A percentile compares a stretch with the other conserved stretches of the same genome.
Evolutionary conservation across 176 grass and related monocot genomes (phyloP).

Genomic region (Oryza brachyantha): DNA sequence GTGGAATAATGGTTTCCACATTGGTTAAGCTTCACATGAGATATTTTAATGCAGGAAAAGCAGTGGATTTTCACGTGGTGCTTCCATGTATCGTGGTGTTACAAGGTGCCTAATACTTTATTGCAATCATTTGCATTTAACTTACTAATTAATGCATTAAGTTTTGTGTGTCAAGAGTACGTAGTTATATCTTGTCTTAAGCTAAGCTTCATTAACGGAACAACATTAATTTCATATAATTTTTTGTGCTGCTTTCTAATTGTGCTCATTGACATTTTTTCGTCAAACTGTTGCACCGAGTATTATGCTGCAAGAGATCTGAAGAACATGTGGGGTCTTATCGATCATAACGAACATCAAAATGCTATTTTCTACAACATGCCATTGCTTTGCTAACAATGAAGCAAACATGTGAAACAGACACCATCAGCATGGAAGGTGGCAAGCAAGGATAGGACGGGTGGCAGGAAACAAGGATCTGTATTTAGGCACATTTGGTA

Average conservation of each 20-base stretch:
- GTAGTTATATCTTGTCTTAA: not conserved
- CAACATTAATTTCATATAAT: not conserved
- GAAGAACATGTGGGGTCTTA: not conserved
- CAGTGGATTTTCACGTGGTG: slow-evolving; percentile 78
- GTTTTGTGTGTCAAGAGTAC: not conserved
- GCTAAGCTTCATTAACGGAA: not conserved
- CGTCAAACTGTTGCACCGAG: not conserved
- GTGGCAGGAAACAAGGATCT: slow-evolving; percentile 88
- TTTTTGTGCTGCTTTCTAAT: not conserved
- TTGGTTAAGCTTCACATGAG: not conserved
- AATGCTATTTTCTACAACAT: not conserved
- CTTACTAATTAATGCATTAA: not conserved
- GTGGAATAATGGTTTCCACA: not conserved
- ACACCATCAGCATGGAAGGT: slow-evolving; percentile 85
- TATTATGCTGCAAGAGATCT: not conserved
- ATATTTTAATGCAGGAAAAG: slow-evolving; percentile 59
- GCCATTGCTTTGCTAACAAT: not conserved
- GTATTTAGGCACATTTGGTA: slow-evolving; percentile 80
- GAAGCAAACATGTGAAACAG: slow-evolving; percentile 17
- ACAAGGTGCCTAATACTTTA: slow-evolving; percentile 49
- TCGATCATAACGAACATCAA: too few species aligned
- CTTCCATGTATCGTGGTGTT: slow-evolving; percentile 75
- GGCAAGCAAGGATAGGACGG: slow-evolving; percentile 82
- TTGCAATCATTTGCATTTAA: not conserved
- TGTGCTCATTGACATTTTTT: not conserved